A percentile compares a stretch with the other conserved stretches of the same genome.
These are phyloP conservation scores for Manihot esculenta DNA, from an alignment of 441 rosid species.

Conservation along the genomic window DNA sequence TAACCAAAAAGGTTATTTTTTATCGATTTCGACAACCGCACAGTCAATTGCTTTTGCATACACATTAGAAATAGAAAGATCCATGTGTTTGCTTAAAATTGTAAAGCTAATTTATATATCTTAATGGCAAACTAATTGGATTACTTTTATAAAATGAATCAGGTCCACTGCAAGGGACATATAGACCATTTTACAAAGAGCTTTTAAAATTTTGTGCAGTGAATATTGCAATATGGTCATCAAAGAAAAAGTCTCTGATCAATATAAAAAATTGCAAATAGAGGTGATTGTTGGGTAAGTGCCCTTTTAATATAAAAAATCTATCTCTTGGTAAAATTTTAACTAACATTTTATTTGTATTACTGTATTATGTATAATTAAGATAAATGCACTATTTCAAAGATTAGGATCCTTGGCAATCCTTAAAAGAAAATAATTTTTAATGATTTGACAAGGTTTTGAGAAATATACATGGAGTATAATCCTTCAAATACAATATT, in stretches of 20 bases:
- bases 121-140: conserved; percentile 1
- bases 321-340: too few species aligned
- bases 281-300: too few species aligned
- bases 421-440: neutral
- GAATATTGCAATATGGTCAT: neutral
- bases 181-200: neutral
- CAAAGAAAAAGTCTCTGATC: too few species aligned
- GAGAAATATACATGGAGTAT: too few species aligned
- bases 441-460: neutral
- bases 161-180: neutral
- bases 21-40: too few species aligned
- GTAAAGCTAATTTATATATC: neutral
- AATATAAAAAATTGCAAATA: too few species aligned
- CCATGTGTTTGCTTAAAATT: neutral
- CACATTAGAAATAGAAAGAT: neutral
- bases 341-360: neutral
- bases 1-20: too few species aligned
- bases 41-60: neutral
- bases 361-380: neutral
- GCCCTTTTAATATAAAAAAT: too few species aligned
- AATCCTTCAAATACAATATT: too few species aligned
- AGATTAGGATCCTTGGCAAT: neutral
- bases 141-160: neutral
- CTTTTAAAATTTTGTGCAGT: neutral
- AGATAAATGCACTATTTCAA: neutral